Evolutionary conservation across 1,139 yeast species (phyloP).

Genomic region (Kazachstania sp.): DNA sequence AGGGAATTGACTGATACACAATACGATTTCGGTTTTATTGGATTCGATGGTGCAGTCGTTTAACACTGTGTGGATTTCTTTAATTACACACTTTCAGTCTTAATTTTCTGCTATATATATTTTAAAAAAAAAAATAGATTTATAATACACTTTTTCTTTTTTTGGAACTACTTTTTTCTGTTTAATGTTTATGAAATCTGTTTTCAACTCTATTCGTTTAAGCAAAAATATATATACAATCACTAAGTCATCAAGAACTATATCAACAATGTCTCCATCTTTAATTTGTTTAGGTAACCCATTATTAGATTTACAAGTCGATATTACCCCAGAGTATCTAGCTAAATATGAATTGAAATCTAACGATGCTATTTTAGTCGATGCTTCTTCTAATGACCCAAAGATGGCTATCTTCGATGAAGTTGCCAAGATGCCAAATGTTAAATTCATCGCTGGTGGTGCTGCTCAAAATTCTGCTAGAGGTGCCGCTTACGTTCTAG

Average conservation of each 20-base stretch:
- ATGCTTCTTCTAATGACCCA: slow-evolving; percentile 44
- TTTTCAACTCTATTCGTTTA: slow-evolving; percentile 4
- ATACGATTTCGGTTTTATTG: no score
- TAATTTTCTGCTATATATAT: no score
- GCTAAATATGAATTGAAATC: slow-evolving; percentile 77
- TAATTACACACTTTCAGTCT: no score
- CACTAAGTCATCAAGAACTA: no score
- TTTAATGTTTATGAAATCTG: background rate
- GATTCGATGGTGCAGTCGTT: no score
- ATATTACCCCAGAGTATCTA: slow-evolving; percentile 60
- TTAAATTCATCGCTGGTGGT: slow-evolving; percentile 89
- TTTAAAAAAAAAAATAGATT: no score
- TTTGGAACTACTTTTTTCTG: no score
- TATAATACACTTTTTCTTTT: no score
- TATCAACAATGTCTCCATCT: slow-evolving; percentile 39
- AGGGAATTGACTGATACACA: no score
- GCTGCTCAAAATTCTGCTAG: slow-evolving; percentile 99
- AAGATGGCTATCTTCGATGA: slow-evolving; percentile 84
- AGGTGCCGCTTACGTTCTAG: slow-evolving; percentile 92
- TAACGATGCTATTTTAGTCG: slow-evolving; percentile 90
- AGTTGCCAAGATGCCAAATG: slow-evolving; percentile 51
- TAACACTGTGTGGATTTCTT: no score
- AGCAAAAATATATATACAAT: background rate
- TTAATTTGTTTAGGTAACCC: slow-evolving; percentile 73
- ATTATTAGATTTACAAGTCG: slow-evolving; percentile 79